These are phyloP conservation scores for Penicillium cinerascens DNA, from an alignment of 495 filamentous ascomycete genomes.

Conservation along the genomic window DNA sequence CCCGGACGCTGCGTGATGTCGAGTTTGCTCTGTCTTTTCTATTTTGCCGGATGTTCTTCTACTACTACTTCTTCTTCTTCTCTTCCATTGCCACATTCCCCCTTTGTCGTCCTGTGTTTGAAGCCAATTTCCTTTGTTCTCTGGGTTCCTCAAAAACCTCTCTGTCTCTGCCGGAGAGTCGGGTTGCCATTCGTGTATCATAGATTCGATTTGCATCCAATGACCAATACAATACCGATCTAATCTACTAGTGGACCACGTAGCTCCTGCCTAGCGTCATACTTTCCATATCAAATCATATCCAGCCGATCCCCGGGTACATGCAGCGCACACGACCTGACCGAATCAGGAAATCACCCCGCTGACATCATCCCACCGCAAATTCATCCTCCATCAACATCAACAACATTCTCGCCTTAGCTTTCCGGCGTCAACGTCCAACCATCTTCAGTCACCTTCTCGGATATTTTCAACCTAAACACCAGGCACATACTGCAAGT, in stretches of 20 bases:
- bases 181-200: constrained; percentile 35
- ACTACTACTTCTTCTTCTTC: constrained; percentile 7
- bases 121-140: constrained; percentile 33
- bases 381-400: neutral
- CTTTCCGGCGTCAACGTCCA: neutral
- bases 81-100: constrained; percentile 23
- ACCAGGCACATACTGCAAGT: neutral
- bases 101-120: constrained; percentile 20
- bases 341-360: constrained; percentile 16
- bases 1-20: constrained; percentile 13
- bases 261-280: neutral
- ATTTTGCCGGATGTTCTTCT: constrained; percentile 19
- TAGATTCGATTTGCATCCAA: constrained; percentile 33
- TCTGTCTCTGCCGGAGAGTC: constrained; percentile 17
- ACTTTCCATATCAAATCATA: neutral
- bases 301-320: neutral
- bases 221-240: constrained; percentile 26
- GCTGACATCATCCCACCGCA: constrained; percentile 39
- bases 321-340: constrained; percentile 2
- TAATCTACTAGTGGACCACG: constrained; percentile 5
- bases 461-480: neutral
- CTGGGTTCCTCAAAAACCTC: constrained; percentile 25
- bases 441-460: too few species aligned
- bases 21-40: constrained; percentile 31
- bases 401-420: neutral